A percentile compares a stretch with the other conserved stretches of the same genome.
Evolutionary conservation across 179 eudicot genomes (phyloP).

Genomic region (Kewa caespitosa): DNA sequence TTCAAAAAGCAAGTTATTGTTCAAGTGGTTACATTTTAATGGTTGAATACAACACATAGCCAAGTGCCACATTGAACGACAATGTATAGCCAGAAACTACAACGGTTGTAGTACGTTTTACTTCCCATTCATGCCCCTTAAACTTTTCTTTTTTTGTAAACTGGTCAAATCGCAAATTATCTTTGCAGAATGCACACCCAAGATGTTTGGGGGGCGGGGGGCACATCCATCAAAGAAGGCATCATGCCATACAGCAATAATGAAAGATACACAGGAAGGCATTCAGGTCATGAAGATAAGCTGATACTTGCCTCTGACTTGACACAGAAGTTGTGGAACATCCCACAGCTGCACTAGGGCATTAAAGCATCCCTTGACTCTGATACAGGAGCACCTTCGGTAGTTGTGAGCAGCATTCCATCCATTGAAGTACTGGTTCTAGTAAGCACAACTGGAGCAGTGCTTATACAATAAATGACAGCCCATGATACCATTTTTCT

Average conservation of each 20-base stretch:
- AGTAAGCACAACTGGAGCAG: slow-evolving; percentile 3
- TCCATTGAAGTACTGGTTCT: not conserved
- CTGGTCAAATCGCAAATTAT: not conserved
- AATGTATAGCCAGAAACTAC: not conserved
- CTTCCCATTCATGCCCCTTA: not conserved
- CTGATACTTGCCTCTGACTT: slow-evolving; percentile 2
- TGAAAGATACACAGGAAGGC: not conserved
- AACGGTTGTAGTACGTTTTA: not conserved
- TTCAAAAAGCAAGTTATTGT: not conserved
- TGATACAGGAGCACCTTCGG: not conserved
- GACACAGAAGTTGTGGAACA: not conserved
- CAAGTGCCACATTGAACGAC: not conserved
- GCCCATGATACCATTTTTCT: not conserved
- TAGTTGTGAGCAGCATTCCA: not conserved
- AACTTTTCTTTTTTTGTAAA: not conserved
- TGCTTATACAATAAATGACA: not conserved
- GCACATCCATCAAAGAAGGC: not conserved
- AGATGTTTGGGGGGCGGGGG: not conserved
- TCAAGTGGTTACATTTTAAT: not conserved
- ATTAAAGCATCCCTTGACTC: not conserved
- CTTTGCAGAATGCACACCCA: not conserved
- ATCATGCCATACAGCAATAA: not conserved
- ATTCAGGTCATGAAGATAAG: not conserved
- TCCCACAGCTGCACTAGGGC: slow-evolving; percentile 7
- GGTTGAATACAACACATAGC: not conserved